Conservation (phyloP, 164 flowering plant genomes). For the Santalum album region DNA sequence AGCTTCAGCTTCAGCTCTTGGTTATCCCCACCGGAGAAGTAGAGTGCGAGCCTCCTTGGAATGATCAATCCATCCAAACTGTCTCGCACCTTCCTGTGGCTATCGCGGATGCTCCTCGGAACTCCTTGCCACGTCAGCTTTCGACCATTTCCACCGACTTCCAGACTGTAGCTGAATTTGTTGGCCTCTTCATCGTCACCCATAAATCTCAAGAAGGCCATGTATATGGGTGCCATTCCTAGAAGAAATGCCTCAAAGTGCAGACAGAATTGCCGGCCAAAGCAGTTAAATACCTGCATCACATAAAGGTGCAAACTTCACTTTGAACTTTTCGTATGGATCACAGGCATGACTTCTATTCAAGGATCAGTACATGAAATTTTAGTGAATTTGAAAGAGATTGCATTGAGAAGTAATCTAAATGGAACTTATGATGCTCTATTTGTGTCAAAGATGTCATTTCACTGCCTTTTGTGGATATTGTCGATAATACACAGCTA, state of each 20-base stretch:
- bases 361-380: too few species aligned
- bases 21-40: constrained; percentile 38
- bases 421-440: too few species aligned
- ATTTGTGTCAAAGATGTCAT: too few species aligned
- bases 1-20: constrained; percentile 40
- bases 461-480: too few species aligned
- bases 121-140: constrained; percentile 44
- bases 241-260: constrained; percentile 49
- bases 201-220: constrained; percentile 47
- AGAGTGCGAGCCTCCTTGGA: constrained; percentile 38
- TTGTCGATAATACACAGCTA: too few species aligned
- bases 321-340: too few species aligned
- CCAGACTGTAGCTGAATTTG: constrained; percentile 36
- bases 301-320: neutral
- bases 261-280: constrained; percentile 40
- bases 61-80: constrained; percentile 41
- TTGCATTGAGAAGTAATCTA: too few species aligned
- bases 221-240: constrained; percentile 42
- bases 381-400: too few species aligned
- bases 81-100: constrained; percentile 39
- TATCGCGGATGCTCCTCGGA: constrained; percentile 43
- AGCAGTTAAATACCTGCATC: constrained; percentile 44
- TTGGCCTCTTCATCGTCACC: constrained; percentile 41
- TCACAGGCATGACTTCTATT: too few species aligned
- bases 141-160: constrained; percentile 38